Percentiles rank a stretch among this genome's conserved stretches.
Conservation (phyloP, 2,329 filamentous ascomycete species). For the Hirsutella minnesotensis region DNA sequence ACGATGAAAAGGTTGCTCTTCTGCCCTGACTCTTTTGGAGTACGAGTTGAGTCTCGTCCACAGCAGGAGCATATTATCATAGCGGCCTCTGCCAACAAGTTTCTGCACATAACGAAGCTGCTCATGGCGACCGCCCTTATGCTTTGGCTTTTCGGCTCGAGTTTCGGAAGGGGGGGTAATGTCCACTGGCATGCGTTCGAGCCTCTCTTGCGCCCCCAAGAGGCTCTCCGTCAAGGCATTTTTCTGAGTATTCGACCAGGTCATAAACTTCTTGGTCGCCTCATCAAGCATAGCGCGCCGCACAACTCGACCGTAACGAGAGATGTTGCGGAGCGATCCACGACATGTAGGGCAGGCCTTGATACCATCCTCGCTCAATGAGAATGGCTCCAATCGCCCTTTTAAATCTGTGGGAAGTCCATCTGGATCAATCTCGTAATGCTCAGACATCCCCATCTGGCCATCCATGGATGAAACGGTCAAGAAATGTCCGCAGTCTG, state of each 20-base stretch:
- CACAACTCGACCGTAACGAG: slow-evolving; percentile 51
- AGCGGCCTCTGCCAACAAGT: slow-evolving; percentile 3
- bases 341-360: slow-evolving; percentile 49
- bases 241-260: slow-evolving; percentile 29
- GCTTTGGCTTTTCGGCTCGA: neutral
- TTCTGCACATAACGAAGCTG: slow-evolving; percentile 2
- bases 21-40: slow-evolving; percentile 18
- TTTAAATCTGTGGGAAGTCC: slow-evolving; percentile 20
- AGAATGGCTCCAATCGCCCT: slow-evolving; percentile 33
- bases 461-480: slow-evolving; percentile 50
- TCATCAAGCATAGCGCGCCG: slow-evolving; percentile 49
- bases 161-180: neutral
- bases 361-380: slow-evolving; percentile 26
- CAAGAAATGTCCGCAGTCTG: slow-evolving; percentile 51
- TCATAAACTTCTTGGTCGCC: slow-evolving; percentile 51
- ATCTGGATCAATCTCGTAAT: slow-evolving; percentile 31
- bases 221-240: slow-evolving; percentile 4
- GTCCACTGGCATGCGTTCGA: neutral
- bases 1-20: slow-evolving; percentile 37
- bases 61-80: slow-evolving; percentile 2
- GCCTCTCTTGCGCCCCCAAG: slow-evolving; percentile 4
- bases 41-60: slow-evolving; percentile 6
- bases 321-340: slow-evolving; percentile 42
- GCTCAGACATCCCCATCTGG: slow-evolving; percentile 38
- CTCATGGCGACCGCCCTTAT: neutral